Conservation (phyloP, 148 eudicot genomes). For the Camellia lanceoleosa region DNA sequence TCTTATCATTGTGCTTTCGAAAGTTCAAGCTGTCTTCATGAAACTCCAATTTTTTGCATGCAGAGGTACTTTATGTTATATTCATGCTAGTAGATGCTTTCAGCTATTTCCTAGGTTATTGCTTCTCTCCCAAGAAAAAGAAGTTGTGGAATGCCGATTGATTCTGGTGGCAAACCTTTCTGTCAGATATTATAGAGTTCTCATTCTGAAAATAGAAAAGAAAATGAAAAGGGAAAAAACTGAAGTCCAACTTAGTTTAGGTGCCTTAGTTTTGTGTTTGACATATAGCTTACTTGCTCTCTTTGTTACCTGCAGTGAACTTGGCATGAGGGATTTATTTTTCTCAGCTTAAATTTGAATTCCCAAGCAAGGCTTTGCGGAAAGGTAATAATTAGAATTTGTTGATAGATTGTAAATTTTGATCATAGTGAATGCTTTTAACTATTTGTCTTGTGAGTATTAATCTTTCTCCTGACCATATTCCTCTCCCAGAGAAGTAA, state of each 20-base stretch:
- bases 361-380: not conserved
- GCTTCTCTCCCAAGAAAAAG: not conserved
- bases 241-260: not conserved
- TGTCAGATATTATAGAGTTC: not conserved
- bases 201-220: not conserved
- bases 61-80: not conserved
- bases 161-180: not conserved
- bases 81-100: not conserved
- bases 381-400: not conserved
- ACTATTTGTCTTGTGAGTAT: not conserved
- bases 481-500: not conserved
- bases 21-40: not conserved
- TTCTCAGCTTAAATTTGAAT: not conserved
- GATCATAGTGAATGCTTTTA: not conserved
- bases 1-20: not conserved
- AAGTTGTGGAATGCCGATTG: not conserved
- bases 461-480: not conserved
- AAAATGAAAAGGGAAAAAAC: not conserved
- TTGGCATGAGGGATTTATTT: not conserved
- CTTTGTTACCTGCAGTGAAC: not conserved
- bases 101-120: not conserved
- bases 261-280: not conserved
- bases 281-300: not conserved
- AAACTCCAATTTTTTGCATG: conserved; percentile 2
- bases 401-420: not conserved